Conservation (phyloP, 1,284 basidiomycete species). For the Ustilago esculenta region DNA sequence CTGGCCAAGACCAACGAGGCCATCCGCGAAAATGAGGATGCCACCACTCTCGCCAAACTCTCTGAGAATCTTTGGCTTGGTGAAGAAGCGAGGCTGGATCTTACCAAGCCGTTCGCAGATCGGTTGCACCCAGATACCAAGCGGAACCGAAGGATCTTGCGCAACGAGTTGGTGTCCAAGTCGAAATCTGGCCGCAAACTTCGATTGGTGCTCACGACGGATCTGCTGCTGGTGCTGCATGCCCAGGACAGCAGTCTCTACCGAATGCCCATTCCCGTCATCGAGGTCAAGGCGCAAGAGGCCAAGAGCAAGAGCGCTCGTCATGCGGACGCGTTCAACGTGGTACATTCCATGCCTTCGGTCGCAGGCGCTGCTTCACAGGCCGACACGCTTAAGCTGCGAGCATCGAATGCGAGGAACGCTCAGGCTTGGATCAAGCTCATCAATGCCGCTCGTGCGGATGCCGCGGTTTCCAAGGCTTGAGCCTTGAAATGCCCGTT, state of each 20-base stretch:
- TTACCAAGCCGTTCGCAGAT: conserved; percentile 85
- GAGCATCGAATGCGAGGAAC: conserved; percentile 12
- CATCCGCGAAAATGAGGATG: conserved; percentile 83
- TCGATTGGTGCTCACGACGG: conserved; percentile 68
- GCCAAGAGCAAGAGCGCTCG: conserved; percentile 10
- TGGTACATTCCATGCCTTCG: conserved; percentile 14
- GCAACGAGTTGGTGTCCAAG: conserved; percentile 81
- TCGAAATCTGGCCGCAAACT: conserved; percentile 84
- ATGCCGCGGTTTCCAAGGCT: not conserved
- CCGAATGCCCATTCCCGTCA: conserved; percentile 53
- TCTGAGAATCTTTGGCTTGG: conserved; percentile 81
- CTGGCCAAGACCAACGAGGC: conserved; percentile 86
- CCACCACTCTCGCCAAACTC: conserved; percentile 76
- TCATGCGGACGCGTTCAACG: conserved; percentile 28
- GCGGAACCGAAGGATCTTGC: conserved; percentile 74
- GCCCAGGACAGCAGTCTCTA: conserved; percentile 41
- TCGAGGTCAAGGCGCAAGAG: conserved; percentile 39
- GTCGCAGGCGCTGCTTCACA: not conserved
- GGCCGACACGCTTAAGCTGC: conserved; percentile 28
- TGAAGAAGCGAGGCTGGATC: conserved; percentile 70
- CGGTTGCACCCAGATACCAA: conserved; percentile 71
- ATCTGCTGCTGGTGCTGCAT: conserved; percentile 63
- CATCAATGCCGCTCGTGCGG: conserved; percentile 12
- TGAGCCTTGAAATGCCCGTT: not conserved
- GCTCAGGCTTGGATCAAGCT: conserved; percentile 29